phyloP scores from a whole-genome alignment of 2,329 filamentous ascomycete species.

The Paecilomyces formosus region DNA sequence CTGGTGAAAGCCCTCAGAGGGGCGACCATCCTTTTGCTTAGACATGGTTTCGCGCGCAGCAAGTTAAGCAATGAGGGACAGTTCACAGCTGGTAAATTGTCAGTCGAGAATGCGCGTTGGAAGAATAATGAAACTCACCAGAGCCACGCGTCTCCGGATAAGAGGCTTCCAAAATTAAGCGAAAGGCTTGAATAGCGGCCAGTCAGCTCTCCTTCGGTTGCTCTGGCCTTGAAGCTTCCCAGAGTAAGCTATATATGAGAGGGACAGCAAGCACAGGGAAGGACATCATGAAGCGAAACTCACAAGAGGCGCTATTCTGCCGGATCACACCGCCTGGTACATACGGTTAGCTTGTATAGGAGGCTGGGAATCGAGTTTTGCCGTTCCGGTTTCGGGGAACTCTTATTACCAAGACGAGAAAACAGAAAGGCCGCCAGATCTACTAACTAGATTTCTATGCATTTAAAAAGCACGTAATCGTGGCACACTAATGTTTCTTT shows the following conservation, averaged over 20 bases:
- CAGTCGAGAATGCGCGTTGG: not conserved
- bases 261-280: not conserved
- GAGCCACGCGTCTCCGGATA: slow-evolving; percentile 6
- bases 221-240: slow-evolving; percentile 4
- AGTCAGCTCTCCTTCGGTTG: slow-evolving; percentile 4
- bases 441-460: too few relatives aligned
- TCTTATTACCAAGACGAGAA: not conserved
- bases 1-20: slow-evolving; percentile 59
- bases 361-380: not conserved
- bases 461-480: too few relatives aligned
- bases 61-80: not conserved
- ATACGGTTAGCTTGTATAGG: not conserved
- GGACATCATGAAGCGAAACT: slow-evolving; percentile 9
- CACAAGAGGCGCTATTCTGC: slow-evolving; percentile 20
- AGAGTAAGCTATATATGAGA: not conserved
- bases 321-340: slow-evolving; percentile 15
- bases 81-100: not conserved
- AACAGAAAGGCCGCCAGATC: not conserved
- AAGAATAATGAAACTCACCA: slow-evolving; percentile 4
- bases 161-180: slow-evolving; percentile 7
- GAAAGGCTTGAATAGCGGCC: not conserved
- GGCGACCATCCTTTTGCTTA: slow-evolving; percentile 31
- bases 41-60: slow-evolving; percentile 21
- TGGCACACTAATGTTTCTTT: too few relatives aligned
- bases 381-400: slow-evolving; percentile 1